These are phyloP conservation scores for Tardiomyces blankii DNA, from an alignment of 1,139 yeast species.

Conservation along the genomic window DNA sequence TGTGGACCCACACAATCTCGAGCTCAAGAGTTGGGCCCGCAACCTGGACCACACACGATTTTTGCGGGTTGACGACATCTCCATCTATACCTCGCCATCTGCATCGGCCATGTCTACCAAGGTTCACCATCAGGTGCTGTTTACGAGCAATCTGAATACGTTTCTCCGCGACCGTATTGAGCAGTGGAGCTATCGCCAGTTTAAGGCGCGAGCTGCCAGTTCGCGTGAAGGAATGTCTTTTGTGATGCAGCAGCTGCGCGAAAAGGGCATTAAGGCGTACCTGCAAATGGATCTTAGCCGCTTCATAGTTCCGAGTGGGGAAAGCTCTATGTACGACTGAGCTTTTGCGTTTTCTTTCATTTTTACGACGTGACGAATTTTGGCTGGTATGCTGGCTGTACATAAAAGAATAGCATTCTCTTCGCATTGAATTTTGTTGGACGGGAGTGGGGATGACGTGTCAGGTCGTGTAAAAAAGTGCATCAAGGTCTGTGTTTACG, in stretches of 20 bases:
- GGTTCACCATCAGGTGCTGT: slow-evolving; percentile 41
- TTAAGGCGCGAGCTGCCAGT: slow-evolving; percentile 53
- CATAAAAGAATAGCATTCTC: too few species aligned
- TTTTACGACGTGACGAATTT: too few species aligned
- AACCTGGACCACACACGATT: slow-evolving; percentile 80
- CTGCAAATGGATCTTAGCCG: not conserved
- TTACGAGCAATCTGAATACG: slow-evolving; percentile 43
- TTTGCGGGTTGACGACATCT: slow-evolving; percentile 69
- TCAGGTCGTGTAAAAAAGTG: too few species aligned
- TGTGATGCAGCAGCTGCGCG: slow-evolving; percentile 54
- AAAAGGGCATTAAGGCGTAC: not conserved
- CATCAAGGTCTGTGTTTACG: too few species aligned
- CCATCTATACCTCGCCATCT: slow-evolving; percentile 35
- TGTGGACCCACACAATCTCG: slow-evolving; percentile 50
- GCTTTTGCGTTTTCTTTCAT: too few species aligned
- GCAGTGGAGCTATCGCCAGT: slow-evolving; percentile 65
- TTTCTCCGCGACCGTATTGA: slow-evolving; percentile 58
- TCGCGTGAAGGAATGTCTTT: slow-evolving; percentile 65
- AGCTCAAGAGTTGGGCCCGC: slow-evolving; percentile 62
- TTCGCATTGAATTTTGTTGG: too few species aligned
- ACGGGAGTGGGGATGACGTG: too few species aligned
- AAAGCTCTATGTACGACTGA: not conserved
- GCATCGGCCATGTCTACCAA: slow-evolving; percentile 8
- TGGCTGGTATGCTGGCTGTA: too few species aligned
- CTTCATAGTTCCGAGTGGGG: not conserved